These are phyloP conservation scores for Maudiozyma humilis DNA, from an alignment of 1,139 yeast species.

Conservation along the genomic window DNA sequence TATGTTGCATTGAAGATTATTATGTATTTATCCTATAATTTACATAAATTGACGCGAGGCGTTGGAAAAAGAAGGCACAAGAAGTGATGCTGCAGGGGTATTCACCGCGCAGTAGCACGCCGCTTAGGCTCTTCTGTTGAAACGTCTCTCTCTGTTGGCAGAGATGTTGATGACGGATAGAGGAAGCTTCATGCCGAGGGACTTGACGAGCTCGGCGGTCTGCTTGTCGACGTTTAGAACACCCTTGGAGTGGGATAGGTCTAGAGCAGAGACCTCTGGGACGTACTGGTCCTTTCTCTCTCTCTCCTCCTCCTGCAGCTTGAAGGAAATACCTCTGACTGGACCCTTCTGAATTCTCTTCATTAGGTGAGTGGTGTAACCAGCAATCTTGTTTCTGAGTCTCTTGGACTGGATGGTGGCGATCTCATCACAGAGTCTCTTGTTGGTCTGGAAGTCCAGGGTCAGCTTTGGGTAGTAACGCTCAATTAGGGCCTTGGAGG, in stretches of 20 bases:
- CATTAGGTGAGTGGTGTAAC: constrained; percentile 99
- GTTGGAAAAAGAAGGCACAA: too few species aligned
- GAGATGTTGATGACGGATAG: constrained; percentile 85
- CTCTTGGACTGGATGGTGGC: constrained; percentile 99
- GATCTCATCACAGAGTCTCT: constrained; percentile 96
- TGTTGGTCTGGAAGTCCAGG: constrained; percentile 99
- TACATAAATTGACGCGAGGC: constrained; percentile 1
- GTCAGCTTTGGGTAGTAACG: constrained; percentile 99
- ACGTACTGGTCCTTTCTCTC: constrained; percentile 99
- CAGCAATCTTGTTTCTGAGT: constrained; percentile 99
- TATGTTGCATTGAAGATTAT: constrained; percentile 2
- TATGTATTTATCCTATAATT: constrained; percentile 2
- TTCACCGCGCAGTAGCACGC: too few species aligned
- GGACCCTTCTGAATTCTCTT: constrained; percentile 99
- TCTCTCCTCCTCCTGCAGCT: constrained; percentile 99
- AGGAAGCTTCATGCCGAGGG: constrained; percentile 95
- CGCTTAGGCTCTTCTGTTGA: constrained; percentile 63
- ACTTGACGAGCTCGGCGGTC: constrained; percentile 93
- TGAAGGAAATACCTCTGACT: constrained; percentile 99
- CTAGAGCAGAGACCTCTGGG: constrained; percentile 99
- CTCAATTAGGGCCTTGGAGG: constrained; percentile 99
- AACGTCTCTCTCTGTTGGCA: constrained; percentile 92
- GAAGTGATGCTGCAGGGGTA: background rate
- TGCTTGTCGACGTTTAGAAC: constrained; percentile 97
- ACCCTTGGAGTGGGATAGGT: constrained; percentile 92